phyloP scores from a whole-genome alignment of 371 early-diverging fungal genomes.

The Mortierella sp. region DNA sequence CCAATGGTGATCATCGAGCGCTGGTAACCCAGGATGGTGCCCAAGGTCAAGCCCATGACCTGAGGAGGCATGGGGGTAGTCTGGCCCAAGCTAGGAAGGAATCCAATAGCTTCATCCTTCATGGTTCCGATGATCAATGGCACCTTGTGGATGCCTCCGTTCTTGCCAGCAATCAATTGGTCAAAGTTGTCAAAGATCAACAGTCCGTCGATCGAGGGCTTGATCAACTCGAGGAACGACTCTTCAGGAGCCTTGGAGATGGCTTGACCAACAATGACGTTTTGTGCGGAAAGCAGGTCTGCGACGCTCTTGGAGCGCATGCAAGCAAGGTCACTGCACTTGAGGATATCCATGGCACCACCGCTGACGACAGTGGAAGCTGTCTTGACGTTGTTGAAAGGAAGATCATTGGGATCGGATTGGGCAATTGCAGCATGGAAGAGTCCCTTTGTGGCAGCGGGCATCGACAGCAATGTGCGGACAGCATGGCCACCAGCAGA shows the following conservation, averaged over 20 bases:
- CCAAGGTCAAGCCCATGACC: constrained; percentile 41
- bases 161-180: constrained; percentile 48
- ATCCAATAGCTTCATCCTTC: constrained; percentile 51
- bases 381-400: constrained; percentile 49
- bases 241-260: constrained; percentile 50
- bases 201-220: constrained; percentile 48
- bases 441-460: constrained; percentile 49
- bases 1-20: constrained; percentile 47
- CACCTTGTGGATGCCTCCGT: constrained; percentile 47
- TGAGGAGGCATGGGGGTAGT: constrained; percentile 42
- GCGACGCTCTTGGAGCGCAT: constrained; percentile 43
- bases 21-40: constrained; percentile 47
- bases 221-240: constrained; percentile 54
- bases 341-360: constrained; percentile 41
- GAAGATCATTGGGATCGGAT: constrained; percentile 51
- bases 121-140: constrained; percentile 52
- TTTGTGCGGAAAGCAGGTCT: constrained; percentile 35
- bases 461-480: constrained; percentile 52
- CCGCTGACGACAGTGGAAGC: constrained; percentile 48
- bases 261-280: constrained; percentile 37
- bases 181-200: constrained; percentile 51
- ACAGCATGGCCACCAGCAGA: constrained; percentile 62
- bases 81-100: constrained; percentile 54
- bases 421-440: constrained; percentile 51
- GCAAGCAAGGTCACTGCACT: constrained; percentile 39